Evolutionary conservation across 345 rosid genomes (phyloP), one percentile per base, ranked within the genome.

Genomic region (Salix viminalis): DNA sequence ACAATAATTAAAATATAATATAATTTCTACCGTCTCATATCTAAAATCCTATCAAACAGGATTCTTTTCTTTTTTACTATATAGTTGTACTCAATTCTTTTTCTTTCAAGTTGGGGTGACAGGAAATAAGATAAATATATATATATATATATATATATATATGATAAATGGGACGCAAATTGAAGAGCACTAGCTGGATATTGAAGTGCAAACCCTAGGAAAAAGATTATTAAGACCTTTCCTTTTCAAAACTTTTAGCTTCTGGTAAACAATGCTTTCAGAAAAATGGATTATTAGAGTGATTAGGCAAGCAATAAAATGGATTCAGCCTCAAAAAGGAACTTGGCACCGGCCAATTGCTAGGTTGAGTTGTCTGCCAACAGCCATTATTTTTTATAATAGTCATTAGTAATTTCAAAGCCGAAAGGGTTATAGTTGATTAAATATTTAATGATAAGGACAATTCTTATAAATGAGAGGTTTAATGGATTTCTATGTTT

Each of bases 251-350:
- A 61, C 36, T 46, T 70, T 76, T 69, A 30, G 75, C 0, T 41
- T 18, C 42, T 8, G 79, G 74, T 61, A 60, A 76, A 70, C 74
- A 28, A 69, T 21, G 69, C 70, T 70, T 26, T 61, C 79, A 61
- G 5, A 28, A 28, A 28, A 28, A 28, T 28, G 75, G 30, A 30
- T 11, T 11, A 6, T 54, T 15, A 24, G 18, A 44, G 58, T 69
- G 48, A 42, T 69, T 15, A 69, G 36, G 69, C n/a, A 46, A 23
- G 37, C 69, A 16, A 18, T 19, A 6, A 19, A 66, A 26, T 5
- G 39, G 39, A 30, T 15, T n/a, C 18, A 66, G 19, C 24, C n/a
- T 66, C 69, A 7, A 41, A 19, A n/a, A 39, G 39, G 32, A 39
- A 4, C 28, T 12, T 9, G 6, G 2, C 50, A 68, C 71, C 71